A percentile compares a stretch with the other conserved stretches of the same genome.
These are phyloP conservation scores for Coccomyxa subellipsoidea DNA, from an alignment of 163 green algal species.

Conservation along the genomic window DNA sequence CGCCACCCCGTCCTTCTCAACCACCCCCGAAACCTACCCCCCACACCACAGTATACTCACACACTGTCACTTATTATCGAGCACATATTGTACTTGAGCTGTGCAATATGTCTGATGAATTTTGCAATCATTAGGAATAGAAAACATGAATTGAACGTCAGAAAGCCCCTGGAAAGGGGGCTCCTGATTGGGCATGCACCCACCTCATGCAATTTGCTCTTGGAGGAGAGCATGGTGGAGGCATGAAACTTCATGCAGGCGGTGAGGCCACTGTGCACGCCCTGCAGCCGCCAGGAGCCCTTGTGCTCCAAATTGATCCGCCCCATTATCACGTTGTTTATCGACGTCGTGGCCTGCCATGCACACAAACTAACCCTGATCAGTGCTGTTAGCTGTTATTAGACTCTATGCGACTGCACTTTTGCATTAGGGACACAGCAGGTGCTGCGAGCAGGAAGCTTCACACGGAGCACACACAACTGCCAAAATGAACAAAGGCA, in stretches of 20 bases:
- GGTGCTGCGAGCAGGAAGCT: too few species aligned
- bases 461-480: too few species aligned
- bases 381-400: too few species aligned
- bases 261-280: slow-evolving; percentile 27
- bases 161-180: too few species aligned
- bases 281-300: slow-evolving; percentile 61
- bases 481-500: too few species aligned
- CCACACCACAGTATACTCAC: not conserved
- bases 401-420: too few species aligned
- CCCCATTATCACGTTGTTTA: slow-evolving; percentile 83
- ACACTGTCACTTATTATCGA: not conserved
- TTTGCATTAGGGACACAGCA: too few species aligned
- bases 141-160: too few species aligned
- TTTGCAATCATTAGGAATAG: too few species aligned
- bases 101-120: not conserved
- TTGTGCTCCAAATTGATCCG: slow-evolving; percentile 75
- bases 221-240: slow-evolving; percentile 42
- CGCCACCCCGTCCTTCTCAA: slow-evolving; percentile 43
- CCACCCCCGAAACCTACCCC: slow-evolving; percentile 28
- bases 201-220: slow-evolving; percentile 9
- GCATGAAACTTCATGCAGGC: slow-evolving; percentile 68
- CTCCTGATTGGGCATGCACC: too few species aligned
- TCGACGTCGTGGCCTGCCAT: slow-evolving; percentile 62
- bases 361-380: not conserved
- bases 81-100: not conserved